Conservation (phyloP, 1,284 basidiomycete genomes). For the Sporisorium graminicola region DNA sequence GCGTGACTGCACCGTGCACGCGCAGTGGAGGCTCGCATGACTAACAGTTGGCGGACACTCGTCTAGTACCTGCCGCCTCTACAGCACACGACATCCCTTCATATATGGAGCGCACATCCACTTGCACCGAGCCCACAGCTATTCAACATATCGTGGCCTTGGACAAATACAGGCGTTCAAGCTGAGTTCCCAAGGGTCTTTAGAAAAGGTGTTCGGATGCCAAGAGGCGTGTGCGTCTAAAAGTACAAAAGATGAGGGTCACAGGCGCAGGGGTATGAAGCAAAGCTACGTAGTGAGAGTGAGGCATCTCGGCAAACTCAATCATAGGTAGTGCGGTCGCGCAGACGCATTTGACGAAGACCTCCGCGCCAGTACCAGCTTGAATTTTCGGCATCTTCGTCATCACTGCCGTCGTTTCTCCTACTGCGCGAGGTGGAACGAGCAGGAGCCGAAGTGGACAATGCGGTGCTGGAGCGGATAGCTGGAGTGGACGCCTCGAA, state of each 20-base stretch:
- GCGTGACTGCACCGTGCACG: slow-evolving; percentile 1
- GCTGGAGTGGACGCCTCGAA: slow-evolving; percentile 9
- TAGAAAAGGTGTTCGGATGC: neutral
- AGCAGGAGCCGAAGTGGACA: neutral
- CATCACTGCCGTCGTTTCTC: slow-evolving; percentile 35
- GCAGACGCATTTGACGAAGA: slow-evolving; percentile 48
- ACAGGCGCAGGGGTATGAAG: slow-evolving; percentile 12
- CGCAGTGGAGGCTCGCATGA: slow-evolving; percentile 6
- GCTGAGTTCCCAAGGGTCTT: no score
- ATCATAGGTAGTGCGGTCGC: slow-evolving; percentile 57
- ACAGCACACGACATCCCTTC: slow-evolving; percentile 1
- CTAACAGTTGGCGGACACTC: neutral
- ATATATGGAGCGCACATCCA: no score
- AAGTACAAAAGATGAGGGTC: neutral
- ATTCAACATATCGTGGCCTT: neutral
- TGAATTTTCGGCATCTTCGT: slow-evolving; percentile 29
- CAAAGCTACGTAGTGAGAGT: neutral
- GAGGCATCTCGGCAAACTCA: slow-evolving; percentile 10
- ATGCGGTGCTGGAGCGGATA: neutral
- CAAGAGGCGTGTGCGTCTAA: slow-evolving; percentile 3
- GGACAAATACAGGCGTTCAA: no score
- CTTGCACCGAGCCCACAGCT: neutral
- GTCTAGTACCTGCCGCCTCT: neutral
- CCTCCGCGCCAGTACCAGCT: slow-evolving; percentile 64
- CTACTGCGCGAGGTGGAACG: slow-evolving; percentile 13